These are phyloP conservation scores for Skeletonema tropicum DNA, from an alignment of 108 stramenopile species.

Conservation along the genomic window DNA sequence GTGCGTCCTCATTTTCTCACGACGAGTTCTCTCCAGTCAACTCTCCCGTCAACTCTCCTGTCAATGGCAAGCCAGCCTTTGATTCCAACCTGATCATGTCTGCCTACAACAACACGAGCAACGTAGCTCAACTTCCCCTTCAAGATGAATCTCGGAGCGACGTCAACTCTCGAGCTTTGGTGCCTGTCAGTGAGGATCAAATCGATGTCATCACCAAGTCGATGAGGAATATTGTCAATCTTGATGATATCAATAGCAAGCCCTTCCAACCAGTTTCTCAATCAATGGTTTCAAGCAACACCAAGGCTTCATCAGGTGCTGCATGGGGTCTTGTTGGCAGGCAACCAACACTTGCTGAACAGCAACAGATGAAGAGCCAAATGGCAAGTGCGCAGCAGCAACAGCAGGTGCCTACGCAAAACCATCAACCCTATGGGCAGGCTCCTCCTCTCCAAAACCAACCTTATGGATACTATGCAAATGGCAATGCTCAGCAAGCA, in stretches of 20 bases:
- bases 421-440: background rate
- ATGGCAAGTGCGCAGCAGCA: background rate
- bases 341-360: slow-evolving; percentile 41
- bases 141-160: background rate
- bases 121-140: slow-evolving; percentile 1
- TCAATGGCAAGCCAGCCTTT: slow-evolving; percentile 17
- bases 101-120: slow-evolving; percentile 18
- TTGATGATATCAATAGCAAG: slow-evolving; percentile 37
- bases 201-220: slow-evolving; percentile 38
- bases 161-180: slow-evolving; percentile 18
- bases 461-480: background rate
- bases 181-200: slow-evolving; percentile 32
- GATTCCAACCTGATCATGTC: slow-evolving; percentile 28
- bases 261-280: slow-evolving; percentile 1
- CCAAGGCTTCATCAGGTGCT: slow-evolving; percentile 7
- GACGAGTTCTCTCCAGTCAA: slow-evolving; percentile 31
- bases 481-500: background rate
- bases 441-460: background rate
- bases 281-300: background rate
- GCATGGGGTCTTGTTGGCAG: slow-evolving; percentile 23
- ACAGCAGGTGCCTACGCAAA: background rate
- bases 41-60: background rate
- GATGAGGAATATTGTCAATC: slow-evolving; percentile 40
- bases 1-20: slow-evolving; percentile 3
- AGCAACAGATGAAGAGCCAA: slow-evolving; percentile 17